Base-by-base conservation (phyloP, 2,329 filamentous ascomycete species). In the Metarhizium anisopliae region DNA sequence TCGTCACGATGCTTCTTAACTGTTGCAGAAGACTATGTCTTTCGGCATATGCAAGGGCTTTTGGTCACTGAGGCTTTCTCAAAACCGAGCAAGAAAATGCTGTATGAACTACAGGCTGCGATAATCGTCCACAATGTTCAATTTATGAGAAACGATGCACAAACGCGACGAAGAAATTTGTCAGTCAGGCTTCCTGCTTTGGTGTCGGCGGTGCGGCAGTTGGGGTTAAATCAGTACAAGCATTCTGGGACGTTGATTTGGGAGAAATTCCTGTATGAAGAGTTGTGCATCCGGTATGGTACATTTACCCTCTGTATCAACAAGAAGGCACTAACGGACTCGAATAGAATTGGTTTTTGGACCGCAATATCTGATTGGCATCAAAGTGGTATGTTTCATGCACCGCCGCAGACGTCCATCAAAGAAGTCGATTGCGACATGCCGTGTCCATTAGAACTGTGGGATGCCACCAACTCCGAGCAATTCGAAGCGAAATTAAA, bases 311-410 rank as follows among this genome's bases (percentile, higher is more conserved):
- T 25, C 25, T 25, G 25, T 58, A 25, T 54, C 47, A 6, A 55
- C 57, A 32, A 57, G 65, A 4, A 25, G 25, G 25, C 25, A 25
- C 25, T 25, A 25, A 25, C 25, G 25, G 25, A 25, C 25, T 25
- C 25, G 25, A 25, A 25, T 13, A 67, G 67, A 13, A 56, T 65
- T 20, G 61, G 60, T 1, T 59, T 52, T 0, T 66, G 64, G 63
- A 59, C 60, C 3, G 54, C 63, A 8, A 50, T 65, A 4, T 56
- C 56, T 6, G 65, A 67, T 53, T 67, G 64, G 63, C 65, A 67
- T 25, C 64, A 68, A 35, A 51, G 56, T 25, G 62, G 66, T 50
- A 58, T 65, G 53, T 63, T 61, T 49, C 62, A 66, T 50, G 54
- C 53, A 2, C 63, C 61, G n/a, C 58, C 61, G 2, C 32, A 58